phyloP scores from a whole-genome alignment of 257 asterid genomes.

The Solanum neorickii region DNA sequence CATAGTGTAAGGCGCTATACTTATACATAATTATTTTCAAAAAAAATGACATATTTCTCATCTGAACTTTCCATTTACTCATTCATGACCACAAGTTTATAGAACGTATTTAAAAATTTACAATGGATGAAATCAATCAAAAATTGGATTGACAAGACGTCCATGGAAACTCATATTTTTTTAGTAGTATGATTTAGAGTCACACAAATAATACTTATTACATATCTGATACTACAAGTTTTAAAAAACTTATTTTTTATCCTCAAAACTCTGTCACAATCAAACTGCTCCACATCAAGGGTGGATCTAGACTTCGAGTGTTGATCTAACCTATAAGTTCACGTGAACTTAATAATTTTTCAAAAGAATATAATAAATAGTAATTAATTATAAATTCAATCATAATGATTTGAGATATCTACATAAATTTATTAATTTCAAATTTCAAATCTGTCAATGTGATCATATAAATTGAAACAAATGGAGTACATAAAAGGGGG shows the following conservation, averaged over 20 bases:
- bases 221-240: not conserved
- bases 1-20: constrained; percentile 26
- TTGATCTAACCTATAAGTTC: not conserved
- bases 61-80: not conserved
- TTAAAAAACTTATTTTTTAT: not conserved
- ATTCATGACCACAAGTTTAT: too few relatives aligned
- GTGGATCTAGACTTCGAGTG: not conserved
- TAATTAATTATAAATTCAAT: not conserved
- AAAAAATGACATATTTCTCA: too few relatives aligned
- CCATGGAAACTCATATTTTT: not conserved
- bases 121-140: not conserved
- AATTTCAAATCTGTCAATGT: not conserved
- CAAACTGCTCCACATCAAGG: not conserved
- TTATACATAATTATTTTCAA: too few relatives aligned
- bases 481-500: too few relatives aligned
- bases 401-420: not conserved
- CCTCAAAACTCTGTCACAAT: not conserved
- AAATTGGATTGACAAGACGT: not conserved
- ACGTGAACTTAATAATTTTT: not conserved
- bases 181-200: fast-evolving
- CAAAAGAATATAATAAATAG: not conserved
- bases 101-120: too few relatives aligned
- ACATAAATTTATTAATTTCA: not conserved
- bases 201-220: not conserved
- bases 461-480: not conserved